Base-by-base conservation (phyloP, 148 eudicot species). In the Cornus controversa region DNA sequence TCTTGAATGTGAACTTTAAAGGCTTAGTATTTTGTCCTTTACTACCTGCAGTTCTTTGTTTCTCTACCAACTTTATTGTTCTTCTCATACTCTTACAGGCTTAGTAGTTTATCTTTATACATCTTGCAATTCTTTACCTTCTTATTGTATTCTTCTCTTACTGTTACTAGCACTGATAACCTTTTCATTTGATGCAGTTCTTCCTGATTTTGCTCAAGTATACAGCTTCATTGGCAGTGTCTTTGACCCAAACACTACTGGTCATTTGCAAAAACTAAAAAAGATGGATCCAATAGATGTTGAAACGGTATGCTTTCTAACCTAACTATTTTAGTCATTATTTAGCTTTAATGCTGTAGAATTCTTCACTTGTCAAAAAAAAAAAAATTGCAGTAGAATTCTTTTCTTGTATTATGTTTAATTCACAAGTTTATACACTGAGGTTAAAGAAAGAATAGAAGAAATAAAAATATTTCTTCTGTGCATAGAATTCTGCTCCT, bases 121-220 rank as follows among this genome's bases (percentile, higher is more conserved):
- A 0, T 11, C 20, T 20, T 50, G 57, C 57, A 22, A 26, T 67
- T 69, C 10, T 58, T 29, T 69, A 28, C 10, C 58, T 27, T 62
- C 15, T 65, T 50, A 50, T 5, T 70, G 6, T 10, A 2, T 11
- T 25, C 16, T n/a, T n/a, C 9, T 67, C n/a, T 20, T 63, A 20
- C 29, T 78, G 60, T 31, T 47, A 47, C 37, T 42, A 28, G n/a
- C 70, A 67, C n/a, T 68, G 23, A 69, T 74, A 65, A 1, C 16
- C 27, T 62, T 67, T 75, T 47, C 66, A 28, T 66, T 78, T 78
- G 71, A 47, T 89, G 86, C 97, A 95, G 99, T 91, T 84, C 87
- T 95, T 57, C 99, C 99, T 23, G 99, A 95, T 87, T 95, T 95
- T 83, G 92, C 92, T 75, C 90, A 93, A 89, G 99, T 95, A 45